Evolutionary conservation across 1,284 basidiomycete species (phyloP).

Genomic region (Heterobasidion parviporum): DNA sequence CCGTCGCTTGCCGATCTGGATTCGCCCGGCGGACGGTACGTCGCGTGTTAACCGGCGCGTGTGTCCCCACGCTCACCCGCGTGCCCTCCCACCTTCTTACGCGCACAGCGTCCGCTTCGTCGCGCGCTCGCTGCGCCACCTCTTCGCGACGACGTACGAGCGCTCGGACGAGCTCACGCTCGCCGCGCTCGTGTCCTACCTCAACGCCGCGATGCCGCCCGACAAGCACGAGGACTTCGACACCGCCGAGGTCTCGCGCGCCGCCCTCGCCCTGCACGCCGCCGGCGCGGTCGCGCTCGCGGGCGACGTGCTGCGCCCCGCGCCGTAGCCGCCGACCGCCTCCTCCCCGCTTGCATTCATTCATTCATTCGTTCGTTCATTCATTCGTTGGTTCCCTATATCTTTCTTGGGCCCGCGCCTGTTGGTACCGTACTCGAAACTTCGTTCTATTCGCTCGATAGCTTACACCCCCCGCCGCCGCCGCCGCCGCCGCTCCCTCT

Average conservation of each 20-base stretch:
- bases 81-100: neutral
- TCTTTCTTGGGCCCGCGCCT: no score
- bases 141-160: slow-evolving; percentile 60
- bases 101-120: slow-evolving; percentile 45
- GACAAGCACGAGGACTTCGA: slow-evolving; percentile 78
- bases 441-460: no score
- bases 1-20: slow-evolving; percentile 45
- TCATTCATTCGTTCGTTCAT: neutral
- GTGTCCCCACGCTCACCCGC: neutral
- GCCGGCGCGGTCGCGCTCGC: slow-evolving; percentile 45
- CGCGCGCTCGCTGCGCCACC: slow-evolving; percentile 45
- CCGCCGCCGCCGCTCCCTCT: no score
- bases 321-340: neutral
- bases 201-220: slow-evolving; percentile 64
- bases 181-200: slow-evolving; percentile 54
- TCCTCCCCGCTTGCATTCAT: no score
- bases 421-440: no score
- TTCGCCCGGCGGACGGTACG: slow-evolving; percentile 48
- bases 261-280: slow-evolving; percentile 44
- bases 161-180: slow-evolving; percentile 56
- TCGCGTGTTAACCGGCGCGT: slow-evolving; percentile 7
- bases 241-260: slow-evolving; percentile 57
- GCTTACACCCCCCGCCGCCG: no score
- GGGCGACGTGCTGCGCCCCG: slow-evolving; percentile 36
- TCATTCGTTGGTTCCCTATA: no score